A percentile compares a stretch with the other conserved stretches of the same genome.
Evolutionary conservation across 1,284 basidiomycete species (phyloP).

Genomic region (Schizopora paradoxa): DNA sequence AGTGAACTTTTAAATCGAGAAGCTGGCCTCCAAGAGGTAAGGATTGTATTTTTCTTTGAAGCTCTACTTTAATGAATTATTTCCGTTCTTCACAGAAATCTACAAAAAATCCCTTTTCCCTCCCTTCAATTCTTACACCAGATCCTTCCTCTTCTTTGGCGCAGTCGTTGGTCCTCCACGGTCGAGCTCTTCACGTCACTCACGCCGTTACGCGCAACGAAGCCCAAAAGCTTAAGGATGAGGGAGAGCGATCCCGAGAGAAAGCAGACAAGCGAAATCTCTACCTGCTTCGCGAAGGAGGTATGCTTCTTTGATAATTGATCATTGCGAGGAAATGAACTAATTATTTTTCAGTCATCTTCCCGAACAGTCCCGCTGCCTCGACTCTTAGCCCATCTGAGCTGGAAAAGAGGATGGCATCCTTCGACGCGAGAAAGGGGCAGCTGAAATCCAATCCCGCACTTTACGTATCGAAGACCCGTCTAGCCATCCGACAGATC

Average conservation of each 20-base stretch:
- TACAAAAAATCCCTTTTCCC: constrained; percentile 78
- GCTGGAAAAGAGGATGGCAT: constrained; percentile 75
- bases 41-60: not conserved
- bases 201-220: constrained; percentile 88
- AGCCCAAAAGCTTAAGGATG: constrained; percentile 83
- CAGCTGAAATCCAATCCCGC: constrained; percentile 88
- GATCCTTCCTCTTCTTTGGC: constrained; percentile 90
- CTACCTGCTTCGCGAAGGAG: constrained; percentile 94
- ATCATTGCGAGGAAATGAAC: constrained; percentile 1
- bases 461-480: constrained; percentile 90
- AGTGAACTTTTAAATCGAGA: constrained; percentile 72
- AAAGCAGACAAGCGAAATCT: constrained; percentile 96
- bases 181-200: constrained; percentile 86
- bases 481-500: constrained; percentile 89
- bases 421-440: constrained; percentile 76
- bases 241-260: constrained; percentile 76
- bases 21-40: constrained; percentile 40
- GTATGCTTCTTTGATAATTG: constrained; percentile 39
- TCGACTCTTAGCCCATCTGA: constrained; percentile 64
- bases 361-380: constrained; percentile 80
- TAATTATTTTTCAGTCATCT: constrained; percentile 76
- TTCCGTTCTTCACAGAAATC: constrained; percentile 30
- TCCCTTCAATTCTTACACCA: constrained; percentile 88
- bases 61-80: constrained; percentile 7
- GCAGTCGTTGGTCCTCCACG: constrained; percentile 82